Base-by-base conservation (phyloP, 2,329 filamentous ascomycete species). In the Cordyceps javanica region DNA sequence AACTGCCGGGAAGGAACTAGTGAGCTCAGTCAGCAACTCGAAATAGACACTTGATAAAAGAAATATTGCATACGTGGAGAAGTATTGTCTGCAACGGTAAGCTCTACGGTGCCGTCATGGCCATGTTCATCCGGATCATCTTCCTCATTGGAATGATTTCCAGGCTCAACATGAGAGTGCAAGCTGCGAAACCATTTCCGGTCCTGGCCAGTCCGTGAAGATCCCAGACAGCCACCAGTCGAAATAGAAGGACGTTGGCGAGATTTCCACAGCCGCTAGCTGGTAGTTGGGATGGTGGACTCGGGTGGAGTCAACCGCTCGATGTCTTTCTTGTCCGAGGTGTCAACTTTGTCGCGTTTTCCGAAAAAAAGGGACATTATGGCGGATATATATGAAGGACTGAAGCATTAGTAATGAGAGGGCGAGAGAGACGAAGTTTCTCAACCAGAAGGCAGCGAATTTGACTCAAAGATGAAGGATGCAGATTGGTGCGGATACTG, bases 241-340 rank as follows among this genome's bases (percentile, higher is more conserved):
- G 49, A 53, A 19, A 25, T 19, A 54, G 56, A 58, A 58, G 50
- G 59, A 45, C 61, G 62, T 38, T 60, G 57, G 52, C 60, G 63
- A 57, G 60, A 62, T 54, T 62, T 65, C 65, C 65, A 67, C 61
- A 67, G 64, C 62, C 60, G 60, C 65, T 65, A 67, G 63, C 65
- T 67, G 62, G 32, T 62, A 57, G 59, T 56, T 50, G 57, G 59
- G 59, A 45, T 50, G 36, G 26, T 42, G 16, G 57, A 50, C 32
- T 56, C 52, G n/a, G 46, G 19, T 16, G 30, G 39, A 45, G 48
- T 30, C 48, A 25, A 52, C 32, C 48, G 34, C 30, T 42, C 49
- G 25, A 30, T 32, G 32, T 58, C 56, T 46, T 59, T 56, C 39
- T 50, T 23, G 26, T 57, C 42, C 9, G 41, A 30, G 46, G 34